Evolutionary conservation across 768 basidiomycete genomes (phyloP).

Genomic region (Rhodotorula graminis): DNA sequence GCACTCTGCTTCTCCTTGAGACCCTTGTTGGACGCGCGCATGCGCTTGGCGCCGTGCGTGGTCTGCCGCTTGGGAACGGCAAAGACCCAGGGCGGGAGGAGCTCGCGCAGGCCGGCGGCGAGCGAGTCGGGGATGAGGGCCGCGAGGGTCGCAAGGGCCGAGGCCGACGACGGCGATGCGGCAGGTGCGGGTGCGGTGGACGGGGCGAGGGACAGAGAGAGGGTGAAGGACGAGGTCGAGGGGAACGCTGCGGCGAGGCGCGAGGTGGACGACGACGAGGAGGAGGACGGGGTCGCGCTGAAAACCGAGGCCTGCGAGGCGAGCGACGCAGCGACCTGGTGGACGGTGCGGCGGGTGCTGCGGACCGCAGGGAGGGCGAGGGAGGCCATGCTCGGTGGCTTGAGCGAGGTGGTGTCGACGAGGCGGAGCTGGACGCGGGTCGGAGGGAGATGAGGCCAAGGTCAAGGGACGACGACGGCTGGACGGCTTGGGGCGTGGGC

Average conservation of each 20-base stretch:
- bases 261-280: too few relatives aligned
- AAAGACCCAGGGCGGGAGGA: slow-evolving; percentile 79
- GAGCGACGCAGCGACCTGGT: slow-evolving; percentile 13
- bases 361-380: slow-evolving; percentile 1
- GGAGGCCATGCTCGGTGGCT: slow-evolving; percentile 5
- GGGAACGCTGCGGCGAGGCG: not conserved
- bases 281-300: not conserved
- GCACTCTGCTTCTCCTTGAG: slow-evolving; percentile 86
- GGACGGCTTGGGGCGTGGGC: too few relatives aligned
- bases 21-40: slow-evolving; percentile 90
- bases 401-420: not conserved
- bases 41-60: slow-evolving; percentile 89
- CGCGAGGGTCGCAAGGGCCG: slow-evolving; percentile 3
- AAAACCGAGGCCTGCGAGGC: not conserved
- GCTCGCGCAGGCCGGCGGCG: slow-evolving; percentile 54
- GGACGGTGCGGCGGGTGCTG: not conserved
- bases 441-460: not conserved
- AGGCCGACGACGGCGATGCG: too few relatives aligned
- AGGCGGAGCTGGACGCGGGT: not conserved
- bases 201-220: not conserved
- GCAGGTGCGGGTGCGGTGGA: slow-evolving; percentile 6
- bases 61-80: slow-evolving; percentile 92
- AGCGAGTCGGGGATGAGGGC: slow-evolving; percentile 30
- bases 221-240: not conserved
- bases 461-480: not conserved